Percentiles rank a stretch among this genome's conserved stretches.
phyloP scores from a whole-genome alignment of 495 filamentous ascomycete genomes.

The Acidiella bohemica region DNA sequence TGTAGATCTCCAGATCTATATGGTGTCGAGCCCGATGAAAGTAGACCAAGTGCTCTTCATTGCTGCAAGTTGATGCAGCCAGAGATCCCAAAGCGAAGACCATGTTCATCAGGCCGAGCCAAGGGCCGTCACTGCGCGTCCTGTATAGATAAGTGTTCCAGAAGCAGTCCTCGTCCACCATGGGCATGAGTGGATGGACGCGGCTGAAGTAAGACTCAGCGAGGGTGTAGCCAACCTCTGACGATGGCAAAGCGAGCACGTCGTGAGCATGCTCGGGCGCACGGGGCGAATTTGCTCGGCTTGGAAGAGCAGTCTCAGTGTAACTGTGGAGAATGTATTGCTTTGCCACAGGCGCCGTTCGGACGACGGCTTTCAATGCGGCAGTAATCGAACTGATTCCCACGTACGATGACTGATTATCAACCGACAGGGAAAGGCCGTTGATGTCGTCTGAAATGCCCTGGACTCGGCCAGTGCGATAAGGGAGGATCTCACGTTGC shows the following conservation, averaged over 20 bases:
- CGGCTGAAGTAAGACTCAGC: constrained; percentile 68
- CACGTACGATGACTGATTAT: constrained; percentile 61
- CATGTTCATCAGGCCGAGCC: constrained; percentile 67
- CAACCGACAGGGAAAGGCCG: constrained; percentile 58
- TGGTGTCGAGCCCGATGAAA: constrained; percentile 58
- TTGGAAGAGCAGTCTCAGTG: constrained; percentile 25
- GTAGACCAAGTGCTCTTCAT: constrained; percentile 58
- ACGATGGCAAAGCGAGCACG: constrained; percentile 24
- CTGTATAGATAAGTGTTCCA: constrained; percentile 56
- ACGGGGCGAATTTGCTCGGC: constrained; percentile 24
- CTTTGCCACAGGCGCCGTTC: constrained; percentile 51
- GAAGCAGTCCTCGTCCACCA: constrained; percentile 65
- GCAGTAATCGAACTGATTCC: constrained; percentile 75
- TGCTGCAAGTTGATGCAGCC: constrained; percentile 52
- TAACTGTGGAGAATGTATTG: constrained; percentile 40
- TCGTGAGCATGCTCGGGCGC: constrained; percentile 20
- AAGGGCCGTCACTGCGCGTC: constrained; percentile 53
- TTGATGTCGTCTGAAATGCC: constrained; percentile 71
- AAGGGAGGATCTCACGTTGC: constrained; percentile 24
- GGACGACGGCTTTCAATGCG: constrained; percentile 67
- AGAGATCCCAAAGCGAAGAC: constrained; percentile 70
- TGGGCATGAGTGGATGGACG: constrained; percentile 60
- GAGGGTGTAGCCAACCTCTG: constrained; percentile 35
- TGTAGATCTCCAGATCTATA: constrained; percentile 52
- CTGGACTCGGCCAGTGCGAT: constrained; percentile 34